Evolutionary conservation across 768 basidiomycete species (phyloP).

Genomic region (Boletus fagicola): DNA sequence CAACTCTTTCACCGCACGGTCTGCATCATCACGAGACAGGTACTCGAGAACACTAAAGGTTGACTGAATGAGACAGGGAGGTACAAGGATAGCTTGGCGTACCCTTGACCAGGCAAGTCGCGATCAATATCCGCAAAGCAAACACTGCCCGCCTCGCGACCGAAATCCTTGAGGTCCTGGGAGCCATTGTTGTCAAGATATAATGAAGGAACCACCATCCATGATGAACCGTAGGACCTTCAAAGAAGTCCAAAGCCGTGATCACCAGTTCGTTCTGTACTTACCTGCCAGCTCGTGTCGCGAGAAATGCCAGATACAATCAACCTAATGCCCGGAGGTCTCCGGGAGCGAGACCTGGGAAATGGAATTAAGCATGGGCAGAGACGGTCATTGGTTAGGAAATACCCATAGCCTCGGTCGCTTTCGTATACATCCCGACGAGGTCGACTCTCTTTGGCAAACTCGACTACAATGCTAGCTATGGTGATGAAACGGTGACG

Average conservation of each 20-base stretch:
- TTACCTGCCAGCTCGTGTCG: conserved; percentile 99
- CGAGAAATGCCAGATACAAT: conserved; percentile 87
- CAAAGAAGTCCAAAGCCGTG: conserved; percentile 2
- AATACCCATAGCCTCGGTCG: conserved; percentile 56
- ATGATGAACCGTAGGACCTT: conserved; percentile 24
- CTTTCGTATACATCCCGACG: conserved; percentile 74
- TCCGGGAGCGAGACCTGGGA: conserved; percentile 61
- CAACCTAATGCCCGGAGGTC: conserved; percentile 80
- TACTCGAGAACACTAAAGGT: conserved; percentile 81
- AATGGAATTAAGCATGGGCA: conserved; percentile 11
- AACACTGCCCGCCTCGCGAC: conserved; percentile 89
- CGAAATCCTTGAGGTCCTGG: conserved; percentile 97
- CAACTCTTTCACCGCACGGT: conserved; percentile 86
- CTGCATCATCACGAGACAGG: conserved; percentile 83
- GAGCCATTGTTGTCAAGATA: conserved; percentile 34
- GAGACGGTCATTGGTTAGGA: not conserved
- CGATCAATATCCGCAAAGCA: conserved; percentile 95
- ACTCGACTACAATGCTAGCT: conserved; percentile 88
- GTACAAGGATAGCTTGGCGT: conserved; percentile 25
- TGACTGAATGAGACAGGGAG: conserved; percentile 6
- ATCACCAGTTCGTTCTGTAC: conserved; percentile 29
- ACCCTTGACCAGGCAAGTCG: conserved; percentile 85
- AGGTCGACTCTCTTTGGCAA: conserved; percentile 89
- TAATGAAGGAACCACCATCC: conserved; percentile 6
- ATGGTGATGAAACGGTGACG: not conserved